phyloP scores from a whole-genome alignment of 371 early-diverging fungal species.

The Mucor sp. region DNA sequence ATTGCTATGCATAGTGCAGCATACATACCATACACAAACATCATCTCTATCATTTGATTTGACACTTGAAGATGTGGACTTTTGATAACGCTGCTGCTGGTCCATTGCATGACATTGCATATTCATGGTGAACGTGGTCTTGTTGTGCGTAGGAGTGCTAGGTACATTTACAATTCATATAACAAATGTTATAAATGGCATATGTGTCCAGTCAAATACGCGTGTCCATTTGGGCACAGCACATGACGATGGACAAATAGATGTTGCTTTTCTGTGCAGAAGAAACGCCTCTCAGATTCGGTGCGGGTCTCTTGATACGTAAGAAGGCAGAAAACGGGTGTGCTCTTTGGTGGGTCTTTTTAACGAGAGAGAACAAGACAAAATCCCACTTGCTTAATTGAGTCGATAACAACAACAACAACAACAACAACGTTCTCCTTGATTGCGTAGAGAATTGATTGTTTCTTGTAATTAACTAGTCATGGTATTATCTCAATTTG shows the following conservation, averaged over 20 bases:
- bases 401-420: not conserved
- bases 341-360: not conserved
- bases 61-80: not conserved
- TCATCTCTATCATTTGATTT: not conserved
- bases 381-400: not conserved
- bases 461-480: not conserved
- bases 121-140: not conserved
- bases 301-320: not conserved
- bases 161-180: not conserved
- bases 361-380: no score
- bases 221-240: not conserved
- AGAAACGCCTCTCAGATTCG: not conserved
- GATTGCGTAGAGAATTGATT: not conserved
- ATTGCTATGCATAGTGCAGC: not conserved
- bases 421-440: not conserved
- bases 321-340: no score
- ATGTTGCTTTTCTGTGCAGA: not conserved
- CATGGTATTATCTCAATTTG: constrained; percentile 1
- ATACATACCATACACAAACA: not conserved
- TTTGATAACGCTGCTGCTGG: not conserved
- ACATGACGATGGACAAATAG: not conserved
- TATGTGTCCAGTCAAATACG: not conserved
- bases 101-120: not conserved
- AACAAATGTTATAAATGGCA: not conserved
- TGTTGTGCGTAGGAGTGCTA: not conserved